Base-by-base conservation (phyloP, 352 stramenopile genomes). In the Globisporangium cylindrosporum region DNA sequence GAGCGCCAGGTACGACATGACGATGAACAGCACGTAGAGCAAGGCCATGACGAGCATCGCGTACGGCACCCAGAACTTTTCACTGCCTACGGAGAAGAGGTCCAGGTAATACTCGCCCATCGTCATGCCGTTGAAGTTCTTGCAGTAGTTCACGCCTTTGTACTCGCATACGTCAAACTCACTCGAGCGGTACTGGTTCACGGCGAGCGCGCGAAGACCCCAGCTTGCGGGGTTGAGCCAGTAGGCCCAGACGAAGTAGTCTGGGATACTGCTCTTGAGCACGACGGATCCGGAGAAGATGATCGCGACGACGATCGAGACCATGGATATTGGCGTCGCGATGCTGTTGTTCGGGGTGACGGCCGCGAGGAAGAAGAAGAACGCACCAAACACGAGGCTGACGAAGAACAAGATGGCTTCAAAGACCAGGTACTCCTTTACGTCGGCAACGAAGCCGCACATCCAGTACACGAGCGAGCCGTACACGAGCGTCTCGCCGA, bases 181-280 rank as follows among this genome's bases (percentile, higher is more conserved):
- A 0, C 8, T 10, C 24, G 67, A 67, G 43, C 49, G 25, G 59
- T 75, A 77, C 54, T 77, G 32, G 60, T 73, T 73, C n/a, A 73
- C 62, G 10, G 56, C 38, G 20, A 76, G 1, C 36, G 72, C 59
- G 18, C 72, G 68, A 48, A 70, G 25, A 15, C 34, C 38, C 69
- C 72, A 80, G 20, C 27, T 32, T 14, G 75, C 27, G 4, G 76
- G 76, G 36, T 75, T 82, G 25, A 82, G 49, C 48, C 60, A 80
- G 54, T 82, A 82, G 24, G 78, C 12, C 75, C 29, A 32, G 29
- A 32, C 4, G 3, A 32, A 32, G 29, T 32, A 32, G 29, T 32
- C 29, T 32, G 29, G 36, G 3, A 64, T 64, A 14, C 41, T 34
- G 34, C 55, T 49, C 34, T 71, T 59, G 15, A 63, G 27, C 14